phyloP scores from a whole-genome alignment of 176 grass and related monocot genomes.

The Lolium multiflorum region DNA sequence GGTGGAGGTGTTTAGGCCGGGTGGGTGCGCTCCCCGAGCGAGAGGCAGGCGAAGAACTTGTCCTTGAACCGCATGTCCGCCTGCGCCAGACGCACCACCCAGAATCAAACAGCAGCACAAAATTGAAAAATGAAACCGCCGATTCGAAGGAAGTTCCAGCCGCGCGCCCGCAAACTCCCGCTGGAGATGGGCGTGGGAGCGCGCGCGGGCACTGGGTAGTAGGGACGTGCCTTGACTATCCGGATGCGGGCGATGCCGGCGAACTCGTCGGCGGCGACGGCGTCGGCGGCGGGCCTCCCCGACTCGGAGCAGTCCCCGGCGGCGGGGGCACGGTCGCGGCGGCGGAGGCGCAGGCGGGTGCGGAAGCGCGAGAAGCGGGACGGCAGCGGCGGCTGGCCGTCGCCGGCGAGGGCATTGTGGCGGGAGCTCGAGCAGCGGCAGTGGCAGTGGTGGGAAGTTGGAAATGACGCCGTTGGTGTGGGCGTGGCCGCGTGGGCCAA shows the following conservation, averaged over 20 bases:
- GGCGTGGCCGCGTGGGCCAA: too few relatives aligned
- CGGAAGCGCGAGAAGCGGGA: constrained; percentile 81
- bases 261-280: constrained; percentile 68
- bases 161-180: too few relatives aligned
- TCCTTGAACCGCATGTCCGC: constrained; percentile 96
- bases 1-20: too few relatives aligned
- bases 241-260: constrained; percentile 84
- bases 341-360: constrained; percentile 61
- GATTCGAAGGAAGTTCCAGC: too few relatives aligned
- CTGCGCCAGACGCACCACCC: constrained; percentile 39
- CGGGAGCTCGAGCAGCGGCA: constrained; percentile 53
- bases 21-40: constrained; percentile 87
- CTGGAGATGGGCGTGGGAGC: too few relatives aligned
- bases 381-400: constrained; percentile 42
- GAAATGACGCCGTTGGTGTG: too few relatives aligned
- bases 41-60: constrained; percentile 92
- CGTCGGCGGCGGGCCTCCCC: constrained; percentile 32
- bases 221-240: constrained; percentile 57
- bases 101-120: constrained; percentile 4
- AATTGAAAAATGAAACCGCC: too few relatives aligned
- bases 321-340: constrained; percentile 5
- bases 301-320: background rate
- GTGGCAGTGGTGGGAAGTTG: background rate
- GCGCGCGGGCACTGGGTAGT: background rate
- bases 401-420: constrained; percentile 29